Conservation (phyloP, 768 basidiomycete genomes). For the Clathrus columnatus region DNA sequence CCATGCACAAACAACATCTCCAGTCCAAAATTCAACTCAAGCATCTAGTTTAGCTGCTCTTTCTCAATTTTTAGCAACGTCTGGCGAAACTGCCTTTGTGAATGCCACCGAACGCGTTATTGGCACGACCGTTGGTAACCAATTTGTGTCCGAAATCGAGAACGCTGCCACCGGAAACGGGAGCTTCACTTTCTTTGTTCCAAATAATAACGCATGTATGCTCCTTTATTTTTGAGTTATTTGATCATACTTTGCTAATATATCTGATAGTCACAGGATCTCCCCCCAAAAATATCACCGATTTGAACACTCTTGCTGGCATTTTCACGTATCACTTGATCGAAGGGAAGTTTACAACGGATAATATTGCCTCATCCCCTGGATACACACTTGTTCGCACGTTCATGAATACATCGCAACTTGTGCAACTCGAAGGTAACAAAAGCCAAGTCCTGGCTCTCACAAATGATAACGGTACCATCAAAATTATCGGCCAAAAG, state of each 20-base stretch:
- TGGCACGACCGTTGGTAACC: neutral
- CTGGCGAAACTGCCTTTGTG: neutral
- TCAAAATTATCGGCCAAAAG: conserved; percentile 43
- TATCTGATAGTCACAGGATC: conserved; percentile 22
- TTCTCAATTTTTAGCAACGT: neutral
- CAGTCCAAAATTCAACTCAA: neutral
- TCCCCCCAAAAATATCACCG: conserved; percentile 25
- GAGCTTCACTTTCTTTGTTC: conserved; percentile 46
- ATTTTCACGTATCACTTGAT: conserved; percentile 52
- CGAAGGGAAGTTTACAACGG: conserved; percentile 37
- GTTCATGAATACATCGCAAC: conserved; percentile 39
- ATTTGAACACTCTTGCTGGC: conserved; percentile 33
- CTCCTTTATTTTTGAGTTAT: conserved; percentile 5
- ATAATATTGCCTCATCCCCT: conserved; percentile 37
- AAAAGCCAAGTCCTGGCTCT: conserved; percentile 48
- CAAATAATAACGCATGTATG: conserved; percentile 47
- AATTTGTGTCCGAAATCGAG: neutral
- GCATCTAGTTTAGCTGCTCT: neutral
- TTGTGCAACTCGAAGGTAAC: conserved; percentile 50
- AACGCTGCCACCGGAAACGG: conserved; percentile 27
- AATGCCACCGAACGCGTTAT: neutral
- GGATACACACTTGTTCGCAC: conserved; percentile 58
- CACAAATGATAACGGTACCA: conserved; percentile 30
- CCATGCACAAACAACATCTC: neutral
- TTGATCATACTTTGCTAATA: neutral